Evolutionary conservation across 352 stramenopile species (phyloP).

Genomic region (Aphanomyces euteiches): DNA sequence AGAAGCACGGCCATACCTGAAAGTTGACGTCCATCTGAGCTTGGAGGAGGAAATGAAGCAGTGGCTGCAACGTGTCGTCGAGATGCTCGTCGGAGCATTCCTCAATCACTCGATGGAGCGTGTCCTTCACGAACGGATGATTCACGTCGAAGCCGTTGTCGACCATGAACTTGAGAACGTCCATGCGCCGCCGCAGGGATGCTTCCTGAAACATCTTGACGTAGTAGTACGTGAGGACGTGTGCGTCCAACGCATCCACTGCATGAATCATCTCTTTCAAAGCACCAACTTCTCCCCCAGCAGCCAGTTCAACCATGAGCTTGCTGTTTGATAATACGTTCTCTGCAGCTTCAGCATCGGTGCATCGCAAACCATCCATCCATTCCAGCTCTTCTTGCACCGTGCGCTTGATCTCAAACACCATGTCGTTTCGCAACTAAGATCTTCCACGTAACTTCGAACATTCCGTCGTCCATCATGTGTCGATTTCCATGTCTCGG

Average conservation of each 20-base stretch:
- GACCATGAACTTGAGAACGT: slow-evolving; percentile 49
- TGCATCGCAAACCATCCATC: slow-evolving; percentile 44
- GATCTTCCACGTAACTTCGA: too few relatives aligned
- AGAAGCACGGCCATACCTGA: too few relatives aligned
- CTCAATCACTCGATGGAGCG: slow-evolving; percentile 54
- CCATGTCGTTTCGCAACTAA: neutral
- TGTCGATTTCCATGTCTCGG: too few relatives aligned
- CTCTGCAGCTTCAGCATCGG: slow-evolving; percentile 48
- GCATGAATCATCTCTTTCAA: slow-evolving; percentile 31
- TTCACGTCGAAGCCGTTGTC: slow-evolving; percentile 36
- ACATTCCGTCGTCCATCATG: too few relatives aligned
- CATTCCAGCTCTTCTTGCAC: slow-evolving; percentile 54
- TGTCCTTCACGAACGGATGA: slow-evolving; percentile 41
- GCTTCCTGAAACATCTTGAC: slow-evolving; percentile 68
- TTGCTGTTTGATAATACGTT: slow-evolving; percentile 63
- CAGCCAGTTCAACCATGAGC: slow-evolving; percentile 50
- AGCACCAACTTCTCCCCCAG: slow-evolving; percentile 47
- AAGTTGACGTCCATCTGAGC: too few relatives aligned
- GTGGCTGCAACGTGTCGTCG: slow-evolving; percentile 63
- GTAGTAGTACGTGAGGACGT: slow-evolving; percentile 54
- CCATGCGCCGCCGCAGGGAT: slow-evolving; percentile 32
- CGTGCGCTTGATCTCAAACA: slow-evolving; percentile 19
- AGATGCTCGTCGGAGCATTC: slow-evolving; percentile 45
- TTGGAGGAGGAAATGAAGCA: slow-evolving; percentile 60
- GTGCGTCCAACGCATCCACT: slow-evolving; percentile 33